Evolutionary conservation across 805 yeast genomes (phyloP).

Genomic region (Lipomyces starkeyi): DNA sequence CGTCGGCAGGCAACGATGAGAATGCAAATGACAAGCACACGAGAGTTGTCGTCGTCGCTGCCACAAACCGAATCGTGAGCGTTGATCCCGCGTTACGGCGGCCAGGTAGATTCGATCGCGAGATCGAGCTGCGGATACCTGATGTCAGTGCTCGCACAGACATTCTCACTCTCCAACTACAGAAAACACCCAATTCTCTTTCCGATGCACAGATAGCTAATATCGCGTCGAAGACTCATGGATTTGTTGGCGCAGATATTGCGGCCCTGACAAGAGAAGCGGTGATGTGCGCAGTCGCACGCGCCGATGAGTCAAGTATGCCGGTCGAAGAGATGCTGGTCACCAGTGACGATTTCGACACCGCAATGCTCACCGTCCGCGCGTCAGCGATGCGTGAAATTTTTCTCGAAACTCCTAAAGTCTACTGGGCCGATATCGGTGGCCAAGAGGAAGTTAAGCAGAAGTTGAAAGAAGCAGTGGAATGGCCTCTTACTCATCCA

Average conservation of each 20-base stretch:
- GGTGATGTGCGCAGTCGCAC: constrained; percentile 78
- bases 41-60: constrained; percentile 70
- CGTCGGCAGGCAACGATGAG: constrained; percentile 38
- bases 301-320: constrained; percentile 52
- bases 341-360: constrained; percentile 62
- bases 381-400: constrained; percentile 97
- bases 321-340: constrained; percentile 53
- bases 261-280: constrained; percentile 87
- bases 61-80: constrained; percentile 73
- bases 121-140: constrained; percentile 90
- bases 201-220: constrained; percentile 59
- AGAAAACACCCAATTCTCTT: constrained; percentile 61
- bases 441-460: constrained; percentile 87
- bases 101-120: constrained; percentile 90
- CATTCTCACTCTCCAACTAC: constrained; percentile 68
- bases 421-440: constrained; percentile 92
- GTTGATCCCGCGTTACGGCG: constrained; percentile 76
- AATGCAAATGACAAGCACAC: constrained; percentile 52
- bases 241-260: constrained; percentile 96
- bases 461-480: constrained; percentile 87
- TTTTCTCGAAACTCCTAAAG: constrained; percentile 91
- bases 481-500: constrained; percentile 83
- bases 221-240: constrained; percentile 84
- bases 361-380: constrained; percentile 76
- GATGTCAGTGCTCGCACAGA: constrained; percentile 79